Evolutionary conservation across 208 protist genomes (phyloP), one percentile per base, ranked within the genome.

Genomic region (Tetramitus jugosus): DNA sequence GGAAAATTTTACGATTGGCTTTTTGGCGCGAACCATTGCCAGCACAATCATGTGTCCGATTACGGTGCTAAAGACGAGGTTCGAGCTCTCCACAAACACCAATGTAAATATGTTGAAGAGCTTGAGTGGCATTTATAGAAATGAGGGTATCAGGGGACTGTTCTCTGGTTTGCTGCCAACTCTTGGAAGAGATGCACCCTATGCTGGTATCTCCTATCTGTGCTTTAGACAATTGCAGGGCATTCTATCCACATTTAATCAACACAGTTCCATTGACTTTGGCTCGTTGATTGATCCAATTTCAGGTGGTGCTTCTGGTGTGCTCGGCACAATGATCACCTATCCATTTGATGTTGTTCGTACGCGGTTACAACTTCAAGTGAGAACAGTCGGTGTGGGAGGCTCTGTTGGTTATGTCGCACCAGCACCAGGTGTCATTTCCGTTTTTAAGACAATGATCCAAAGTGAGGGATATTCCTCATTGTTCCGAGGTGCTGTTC

Each of bases 311-410:
- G 39, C 33, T 20, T 17, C n/a, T 33, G 65, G 65, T 49, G 40
- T 71, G 26, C 39, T 71, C 13, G 26, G 39, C 7, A 35, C 39
- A 4, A 4, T 71, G 13, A 49, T 71, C 33, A 71, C 65, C 14
- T 29, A 71, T 71, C 65, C 65, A 33, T 71, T 71, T 49, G 65
- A 71, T 71, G 35, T 71, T 20, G 35, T 71, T 33, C 10, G 65
- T 49, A 71, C 65, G 17, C 13, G 65, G 20, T n/a, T 49, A 31
- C 65, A 71, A 71, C 10, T 71, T n/a, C n/a, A n/a, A n/a, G n/a
- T n/a, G n/a, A 31, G 31, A 65, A 40, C n/a, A 62, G 3, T 29
- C n/a, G 35, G 56, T 20, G 35, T 20, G 56, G 1, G n/a, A 62
- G 7, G 13, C 10, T 40, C n/a, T n/a, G n/a, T n/a, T n/a, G n/a